Evolutionary conservation across 1,284 basidiomycete genomes (phyloP), one percentile per base, ranked within the genome.

Genomic region (Phlebopus sp.): DNA sequence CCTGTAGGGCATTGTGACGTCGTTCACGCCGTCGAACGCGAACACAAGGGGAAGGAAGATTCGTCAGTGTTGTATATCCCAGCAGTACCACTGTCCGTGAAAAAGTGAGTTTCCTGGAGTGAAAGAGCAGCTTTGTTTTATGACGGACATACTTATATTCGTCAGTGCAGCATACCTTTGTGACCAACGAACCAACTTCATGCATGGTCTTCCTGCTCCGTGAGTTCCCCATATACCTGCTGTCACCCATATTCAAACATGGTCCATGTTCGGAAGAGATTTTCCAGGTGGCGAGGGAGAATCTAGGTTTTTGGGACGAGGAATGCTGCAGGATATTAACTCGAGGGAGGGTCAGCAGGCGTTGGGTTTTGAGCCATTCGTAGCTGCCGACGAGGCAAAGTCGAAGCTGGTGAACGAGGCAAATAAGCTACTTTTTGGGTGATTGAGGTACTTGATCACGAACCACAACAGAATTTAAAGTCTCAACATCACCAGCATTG

Each of bases 31-130:
- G 88, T 92, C 27, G 89, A 92, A 60, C 52, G 60, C 4, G 63
- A 72, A 19, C 86, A 91, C 60, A 59, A 56, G 7, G 90, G 90
- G 0, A 55, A 59, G 10, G 69, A 69, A 4, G 85, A 90, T 56
- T 87, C 86, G 0, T 84, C 82, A 1, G 88, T 91, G 19, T 60
- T 92, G 49, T 92, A 92, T 62, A 91, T 91, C 49, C 90, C 88
- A 0, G 81, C 87, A 3, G 81, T 82, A 0, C 89, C 89, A 0
- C 69, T 90, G 11, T 89, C 86, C 0, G 42, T 73, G 25, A 65
- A 76, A 50, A 90, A 88, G 82, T 80, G 49, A 55, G 73, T 59
- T 32, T 29, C 14, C 46, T 4, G 4, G 17, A 37, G 4, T n/a
- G 17, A n/a, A n/a, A 32, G 25, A 11, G 23, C 15, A 5, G 25